phyloP scores from a whole-genome alignment of 2,329 filamentous ascomycete species.

The Alternaria metachromatica region DNA sequence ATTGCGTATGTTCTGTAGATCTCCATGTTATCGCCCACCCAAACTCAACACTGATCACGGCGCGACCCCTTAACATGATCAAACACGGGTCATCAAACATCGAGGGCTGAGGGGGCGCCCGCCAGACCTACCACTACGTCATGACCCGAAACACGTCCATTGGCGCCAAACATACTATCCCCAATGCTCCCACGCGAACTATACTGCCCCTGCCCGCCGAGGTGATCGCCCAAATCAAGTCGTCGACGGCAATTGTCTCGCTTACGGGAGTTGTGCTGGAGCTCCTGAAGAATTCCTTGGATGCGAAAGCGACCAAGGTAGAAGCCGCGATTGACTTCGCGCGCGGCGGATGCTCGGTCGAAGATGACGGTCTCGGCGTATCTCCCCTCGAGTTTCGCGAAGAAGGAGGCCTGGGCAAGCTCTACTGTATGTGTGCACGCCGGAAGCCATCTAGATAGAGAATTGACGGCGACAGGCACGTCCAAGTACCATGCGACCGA shows the following conservation, averaged over 20 bases:
- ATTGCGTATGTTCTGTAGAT: slow-evolving; percentile 12
- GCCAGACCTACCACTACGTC: slow-evolving; percentile 12
- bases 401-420: slow-evolving; percentile 73
- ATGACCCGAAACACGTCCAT: slow-evolving; percentile 14
- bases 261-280: slow-evolving; percentile 74
- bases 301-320: slow-evolving; percentile 74
- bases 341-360: slow-evolving; percentile 77
- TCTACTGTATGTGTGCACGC: slow-evolving; percentile 65
- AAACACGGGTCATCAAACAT: slow-evolving; percentile 3
- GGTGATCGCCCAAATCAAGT: slow-evolving; percentile 80
- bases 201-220: slow-evolving; percentile 74
- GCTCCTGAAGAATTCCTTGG: slow-evolving; percentile 82
- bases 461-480: slow-evolving; percentile 65
- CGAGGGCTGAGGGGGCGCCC: slow-evolving; percentile 8
- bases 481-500: slow-evolving; percentile 66
- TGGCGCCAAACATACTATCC: background rate
- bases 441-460: background rate
- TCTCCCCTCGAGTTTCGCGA: slow-evolving; percentile 72
- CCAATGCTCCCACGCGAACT: slow-evolving; percentile 8
- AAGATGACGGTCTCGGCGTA: slow-evolving; percentile 87
- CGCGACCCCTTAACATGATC: slow-evolving; percentile 12
- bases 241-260: slow-evolving; percentile 78
- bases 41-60: slow-evolving; percentile 2
- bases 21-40: slow-evolving; percentile 8
- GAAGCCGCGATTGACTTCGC: slow-evolving; percentile 75